Conservation (phyloP, 169 alveolate species). For the Pseudocohnilembus persalinus region DNA sequence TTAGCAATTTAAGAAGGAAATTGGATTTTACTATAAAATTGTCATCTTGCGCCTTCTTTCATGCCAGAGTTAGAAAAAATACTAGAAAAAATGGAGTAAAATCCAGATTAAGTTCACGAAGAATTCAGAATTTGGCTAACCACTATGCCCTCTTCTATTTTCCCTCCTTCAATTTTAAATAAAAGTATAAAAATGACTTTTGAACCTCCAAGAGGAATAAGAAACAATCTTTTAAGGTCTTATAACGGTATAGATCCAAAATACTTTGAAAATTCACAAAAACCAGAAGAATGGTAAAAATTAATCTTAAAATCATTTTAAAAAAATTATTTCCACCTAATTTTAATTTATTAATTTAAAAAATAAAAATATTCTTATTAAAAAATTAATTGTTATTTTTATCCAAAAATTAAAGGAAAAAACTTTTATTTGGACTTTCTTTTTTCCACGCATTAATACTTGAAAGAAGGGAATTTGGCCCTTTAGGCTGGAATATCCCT, state of each 20-base stretch:
- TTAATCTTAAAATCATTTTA: too few species aligned
- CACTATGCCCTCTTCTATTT: conserved; percentile 84
- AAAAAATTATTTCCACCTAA: too few species aligned
- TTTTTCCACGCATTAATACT: conserved; percentile 86
- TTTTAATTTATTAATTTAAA: too few species aligned
- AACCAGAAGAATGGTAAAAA: conserved; percentile 54
- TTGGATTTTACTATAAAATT: conserved; percentile 83
- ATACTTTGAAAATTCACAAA: conserved; percentile 70
- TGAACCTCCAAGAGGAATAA: conserved; percentile 95
- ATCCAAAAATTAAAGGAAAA: conserved; percentile 38
- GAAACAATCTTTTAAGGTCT: conserved; percentile 84
- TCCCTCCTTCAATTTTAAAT: conserved; percentile 85
- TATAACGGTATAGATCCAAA: conserved; percentile 60
- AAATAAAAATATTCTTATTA: too few species aligned
- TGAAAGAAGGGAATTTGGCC: conserved; percentile 90
- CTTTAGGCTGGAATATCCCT: conserved; percentile 91
- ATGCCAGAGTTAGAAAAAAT: conserved; percentile 83
- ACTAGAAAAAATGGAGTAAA: conserved; percentile 62
- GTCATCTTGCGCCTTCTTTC: conserved; percentile 77
- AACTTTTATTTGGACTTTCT: conserved; percentile 80
- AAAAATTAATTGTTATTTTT: conserved; percentile 17
- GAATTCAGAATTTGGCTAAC: conserved; percentile 93
- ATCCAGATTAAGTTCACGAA: conserved; percentile 67
- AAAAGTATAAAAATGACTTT: conserved; percentile 90
- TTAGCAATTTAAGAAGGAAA: conserved; percentile 75